Evolutionary conservation across 2,329 filamentous ascomycete genomes (phyloP), one percentile per base, ranked within the genome.

Genomic region (Fusarium duplospermum): DNA sequence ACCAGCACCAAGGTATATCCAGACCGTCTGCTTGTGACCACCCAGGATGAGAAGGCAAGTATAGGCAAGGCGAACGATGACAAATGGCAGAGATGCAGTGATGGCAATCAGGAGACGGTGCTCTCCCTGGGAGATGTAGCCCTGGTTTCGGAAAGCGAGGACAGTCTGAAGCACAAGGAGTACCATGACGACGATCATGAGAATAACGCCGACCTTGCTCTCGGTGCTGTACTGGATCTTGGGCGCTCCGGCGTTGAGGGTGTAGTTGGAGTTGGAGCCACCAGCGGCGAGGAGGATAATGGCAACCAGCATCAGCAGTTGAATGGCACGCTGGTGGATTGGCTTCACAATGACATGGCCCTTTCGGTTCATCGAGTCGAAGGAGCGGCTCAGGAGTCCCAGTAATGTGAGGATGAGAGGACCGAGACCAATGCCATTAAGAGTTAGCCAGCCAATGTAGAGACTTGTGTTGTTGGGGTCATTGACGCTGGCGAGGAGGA

Each of bases 81-180:
- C 78, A 62, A 83, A 82, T 4, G 82, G 82, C 10, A 82, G 60
- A 50, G 80, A 82, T 29, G 75, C 66, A n/a, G 76, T 59, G 47
- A 85, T 80, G 14, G 81, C 81, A 31, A 88, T 83, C 11, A 91
- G 81, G 45, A 91, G 86, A 18, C 87, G 86, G 70, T 87, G 86
- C 78, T 91, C 89, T n/a, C 89, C 83, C 69, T 89, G 78, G 40
- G 83, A 84, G 22, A 85, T 73, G 45, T 76, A 79, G 64, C 81
- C 79, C 40, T 82, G 83, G 73, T 84, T 84, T 38, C 83, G 78
- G 20, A 85, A 64, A 24, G 80, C 80, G n/a, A 88, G 63, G 29
- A 86, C 50, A 6, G 82, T 78, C 70, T 85, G 68, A 66, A 86
- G 79, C 71, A 86, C 77, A 9, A 83, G 74, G 60, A 87, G 77